Evolutionary conservation across 148 eudicot genomes (phyloP).

Genomic region (Cornus controversa): DNA sequence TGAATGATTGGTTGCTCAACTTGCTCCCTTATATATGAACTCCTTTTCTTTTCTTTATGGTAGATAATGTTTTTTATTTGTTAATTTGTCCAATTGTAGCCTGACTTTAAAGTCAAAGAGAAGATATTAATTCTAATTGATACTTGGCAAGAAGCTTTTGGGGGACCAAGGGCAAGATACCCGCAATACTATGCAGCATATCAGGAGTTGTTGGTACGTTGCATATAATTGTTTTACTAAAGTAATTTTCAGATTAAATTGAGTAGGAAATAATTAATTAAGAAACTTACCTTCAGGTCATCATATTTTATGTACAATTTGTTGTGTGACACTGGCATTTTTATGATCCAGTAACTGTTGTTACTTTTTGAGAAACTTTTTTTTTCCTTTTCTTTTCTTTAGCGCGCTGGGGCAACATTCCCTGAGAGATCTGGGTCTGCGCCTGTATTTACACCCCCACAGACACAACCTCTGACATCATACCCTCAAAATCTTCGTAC

Average conservation of each 20-base stretch:
- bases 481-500: slow-evolving; percentile 65
- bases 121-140: slow-evolving; percentile 88
- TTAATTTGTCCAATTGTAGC: slow-evolving; percentile 35
- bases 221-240: background rate
- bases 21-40: background rate
- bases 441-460: slow-evolving; percentile 92
- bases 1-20: slow-evolving; percentile 1
- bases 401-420: slow-evolving; percentile 92
- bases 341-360: background rate
- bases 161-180: slow-evolving; percentile 88
- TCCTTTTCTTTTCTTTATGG: background rate
- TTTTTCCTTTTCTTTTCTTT: slow-evolving; percentile 12
- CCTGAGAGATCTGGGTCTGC: slow-evolving; percentile 79
- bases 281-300: background rate
- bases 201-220: slow-evolving; percentile 87
- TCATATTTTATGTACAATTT: background rate
- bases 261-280: background rate
- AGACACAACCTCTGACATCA: slow-evolving; percentile 83
- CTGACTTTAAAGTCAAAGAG: slow-evolving; percentile 90
- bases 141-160: slow-evolving; percentile 99
- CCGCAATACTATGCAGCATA: slow-evolving; percentile 93
- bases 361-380: too few species aligned
- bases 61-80: background rate
- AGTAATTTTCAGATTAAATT: background rate
- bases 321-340: background rate